phyloP scores from a whole-genome alignment of 805 yeast genomes.

The Saccharomycopsis sp. region DNA sequence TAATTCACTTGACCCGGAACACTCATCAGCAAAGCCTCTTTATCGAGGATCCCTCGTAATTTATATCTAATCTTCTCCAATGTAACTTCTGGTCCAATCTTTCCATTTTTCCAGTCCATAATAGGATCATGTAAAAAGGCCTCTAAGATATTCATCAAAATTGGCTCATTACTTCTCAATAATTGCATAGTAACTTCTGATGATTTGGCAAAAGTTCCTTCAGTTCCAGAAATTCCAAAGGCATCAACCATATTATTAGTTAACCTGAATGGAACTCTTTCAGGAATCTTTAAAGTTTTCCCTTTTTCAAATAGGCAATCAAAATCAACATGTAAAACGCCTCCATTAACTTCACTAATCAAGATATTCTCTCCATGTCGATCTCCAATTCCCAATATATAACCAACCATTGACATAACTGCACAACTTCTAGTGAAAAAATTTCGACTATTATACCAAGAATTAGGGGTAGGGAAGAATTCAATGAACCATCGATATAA shows the following conservation, averaged over 20 bases:
- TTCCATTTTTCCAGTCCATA: constrained; percentile 53
- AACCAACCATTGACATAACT: constrained; percentile 97
- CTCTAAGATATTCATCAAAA: constrained; percentile 82
- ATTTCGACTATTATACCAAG: constrained; percentile 77
- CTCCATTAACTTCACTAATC: constrained; percentile 63
- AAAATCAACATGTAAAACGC: constrained; percentile 86
- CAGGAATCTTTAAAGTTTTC: constrained; percentile 68
- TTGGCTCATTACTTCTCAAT: constrained; percentile 69
- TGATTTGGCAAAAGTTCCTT: constrained; percentile 78
- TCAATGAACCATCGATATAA: constrained; percentile 82
- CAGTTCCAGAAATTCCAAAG: constrained; percentile 81
- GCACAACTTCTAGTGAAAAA: constrained; percentile 72
- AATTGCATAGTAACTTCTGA: constrained; percentile 75
- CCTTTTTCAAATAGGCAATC: constrained; percentile 91
- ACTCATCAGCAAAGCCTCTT: constrained; percentile 69
- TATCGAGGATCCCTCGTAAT: constrained; percentile 71
- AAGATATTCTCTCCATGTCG: constrained; percentile 90
- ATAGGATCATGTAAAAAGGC: constrained; percentile 89
- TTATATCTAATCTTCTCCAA: constrained; percentile 65
- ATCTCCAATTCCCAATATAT: constrained; percentile 89
- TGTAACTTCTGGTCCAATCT: constrained; percentile 51
- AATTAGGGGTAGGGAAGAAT: constrained; percentile 77
- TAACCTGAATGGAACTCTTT: constrained; percentile 85
- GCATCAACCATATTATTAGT: constrained; percentile 91
- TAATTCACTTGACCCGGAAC: constrained; percentile 90